Percentiles rank a stretch among this genome's conserved stretches.
These are phyloP conservation scores for Nannochloropsis salina DNA, from an alignment of 108 stramenopile species.

Conservation along the genomic window DNA sequence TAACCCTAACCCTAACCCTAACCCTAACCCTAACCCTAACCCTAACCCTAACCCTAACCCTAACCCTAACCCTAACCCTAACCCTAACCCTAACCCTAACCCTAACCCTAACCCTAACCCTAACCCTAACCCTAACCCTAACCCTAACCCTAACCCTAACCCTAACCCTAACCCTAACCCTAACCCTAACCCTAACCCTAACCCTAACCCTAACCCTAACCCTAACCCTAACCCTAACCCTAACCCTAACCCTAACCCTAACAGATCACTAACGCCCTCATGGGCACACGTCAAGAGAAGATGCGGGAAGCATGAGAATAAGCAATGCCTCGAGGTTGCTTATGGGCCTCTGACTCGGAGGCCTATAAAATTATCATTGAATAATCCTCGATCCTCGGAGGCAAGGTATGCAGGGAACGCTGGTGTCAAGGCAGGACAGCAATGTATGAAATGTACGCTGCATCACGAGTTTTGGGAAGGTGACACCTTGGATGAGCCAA, in stretches of 20 bases:
- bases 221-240: conserved; percentile 8
- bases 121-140: conserved; percentile 12
- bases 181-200: conserved; percentile 12
- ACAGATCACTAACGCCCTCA: no score
- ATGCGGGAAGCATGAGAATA: not conserved
- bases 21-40: conserved; percentile 11
- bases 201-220: conserved; percentile 19
- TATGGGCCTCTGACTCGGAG: not conserved
- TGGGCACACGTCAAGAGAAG: not conserved
- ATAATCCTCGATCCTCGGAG: not conserved
- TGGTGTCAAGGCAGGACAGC: no score
- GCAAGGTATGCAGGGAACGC: no score
- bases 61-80: conserved; percentile 12
- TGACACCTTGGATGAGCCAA: no score
- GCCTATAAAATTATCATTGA: not conserved
- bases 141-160: conserved; percentile 11
- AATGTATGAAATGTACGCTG: no score
- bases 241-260: no score
- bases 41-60: conserved; percentile 11
- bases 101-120: conserved; percentile 11
- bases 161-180: conserved; percentile 11
- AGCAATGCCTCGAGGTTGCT: not conserved
- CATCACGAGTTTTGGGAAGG: no score
- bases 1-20: conserved; percentile 12
- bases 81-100: conserved; percentile 11